Conservation (phyloP, 2,329 filamentous ascomycete genomes). For the Fusarium chaquense region DNA sequence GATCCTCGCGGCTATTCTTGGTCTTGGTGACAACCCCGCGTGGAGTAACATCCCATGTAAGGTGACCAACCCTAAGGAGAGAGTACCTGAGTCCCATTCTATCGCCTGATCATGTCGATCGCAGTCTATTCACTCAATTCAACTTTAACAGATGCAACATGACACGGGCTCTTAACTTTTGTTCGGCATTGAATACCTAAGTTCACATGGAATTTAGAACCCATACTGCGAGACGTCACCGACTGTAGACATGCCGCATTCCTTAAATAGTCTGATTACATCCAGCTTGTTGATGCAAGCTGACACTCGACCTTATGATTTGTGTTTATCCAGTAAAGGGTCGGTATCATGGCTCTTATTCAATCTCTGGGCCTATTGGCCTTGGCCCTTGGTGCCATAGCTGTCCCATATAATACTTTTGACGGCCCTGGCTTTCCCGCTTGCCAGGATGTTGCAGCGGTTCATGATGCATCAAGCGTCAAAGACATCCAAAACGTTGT, state of each 20-base stretch:
- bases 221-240: accelerated
- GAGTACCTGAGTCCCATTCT: not conserved
- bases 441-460: not conserved
- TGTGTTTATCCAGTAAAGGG: no score
- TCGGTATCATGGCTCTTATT: not conserved
- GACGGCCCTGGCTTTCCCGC: conserved; percentile 6
- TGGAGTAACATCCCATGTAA: not conserved
- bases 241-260: not conserved
- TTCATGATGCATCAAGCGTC: conserved; percentile 4
- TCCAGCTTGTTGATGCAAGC: not conserved
- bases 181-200: not conserved
- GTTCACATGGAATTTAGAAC: not conserved
- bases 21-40: not conserved
- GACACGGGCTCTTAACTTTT: not conserved
- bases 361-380: not conserved
- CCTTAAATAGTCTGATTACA: not conserved
- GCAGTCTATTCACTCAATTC: not conserved
- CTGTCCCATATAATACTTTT: conserved; percentile 7
- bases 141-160: accelerated
- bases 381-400: not conserved
- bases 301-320: not conserved
- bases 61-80: not conserved
- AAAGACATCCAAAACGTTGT: conserved; percentile 9
- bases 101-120: not conserved
- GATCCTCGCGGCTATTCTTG: not conserved